Evolutionary conservation across 2,329 filamentous ascomycete genomes (phyloP), one percentile per base, ranked within the genome.

Genomic region (Neonectria magnoliae): DNA sequence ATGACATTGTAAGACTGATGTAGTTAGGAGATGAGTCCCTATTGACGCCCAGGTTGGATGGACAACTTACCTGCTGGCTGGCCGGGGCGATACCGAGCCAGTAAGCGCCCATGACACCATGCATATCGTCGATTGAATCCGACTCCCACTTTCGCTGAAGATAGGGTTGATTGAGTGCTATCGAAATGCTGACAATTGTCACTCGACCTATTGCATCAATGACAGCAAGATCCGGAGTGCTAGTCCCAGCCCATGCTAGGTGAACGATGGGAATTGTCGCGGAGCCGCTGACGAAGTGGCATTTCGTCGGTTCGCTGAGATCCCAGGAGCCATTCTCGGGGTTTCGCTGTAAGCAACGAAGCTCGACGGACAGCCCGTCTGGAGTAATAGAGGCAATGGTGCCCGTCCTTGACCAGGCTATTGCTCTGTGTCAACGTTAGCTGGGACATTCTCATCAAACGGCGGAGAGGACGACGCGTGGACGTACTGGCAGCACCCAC

Each of bases 361-460:
- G 84, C 74, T 92, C 89, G 57, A 98, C 82, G 14, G 84, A 85
- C 52, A 86, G 85, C 29, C 92, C 91, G 78, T 94, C 91, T 16
- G 87, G 81, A 20, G 90, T 87, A 69, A 98, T 91, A 58, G 90
- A 91, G 29, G 94, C 94, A 70, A 98, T 93, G 64, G 91, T 93
- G 47, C 95, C 95, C 65, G 89, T 87, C 73, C 90, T 94, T 11
- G 95, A 97, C 94, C 95, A 98, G 31, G 92, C 90, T 58, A 98
- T 87, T 68, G 88, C 89, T 76, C 94, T 97, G 71, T 48, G 52
- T 50, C 52, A 31, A 42, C 22, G 60, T 74, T 55, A 74, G 72
- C 45, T 50, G 31, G 38, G n/a, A 8, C 33, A 50, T 31, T 8
- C 44, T 31, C 3, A 36, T n/a, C 41, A 27, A 38, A 8, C n/a